Evolutionary conservation across 2,329 filamentous ascomycete genomes (phyloP), one percentile per base, ranked within the genome.

Genomic region (Zarea fungicola): DNA sequence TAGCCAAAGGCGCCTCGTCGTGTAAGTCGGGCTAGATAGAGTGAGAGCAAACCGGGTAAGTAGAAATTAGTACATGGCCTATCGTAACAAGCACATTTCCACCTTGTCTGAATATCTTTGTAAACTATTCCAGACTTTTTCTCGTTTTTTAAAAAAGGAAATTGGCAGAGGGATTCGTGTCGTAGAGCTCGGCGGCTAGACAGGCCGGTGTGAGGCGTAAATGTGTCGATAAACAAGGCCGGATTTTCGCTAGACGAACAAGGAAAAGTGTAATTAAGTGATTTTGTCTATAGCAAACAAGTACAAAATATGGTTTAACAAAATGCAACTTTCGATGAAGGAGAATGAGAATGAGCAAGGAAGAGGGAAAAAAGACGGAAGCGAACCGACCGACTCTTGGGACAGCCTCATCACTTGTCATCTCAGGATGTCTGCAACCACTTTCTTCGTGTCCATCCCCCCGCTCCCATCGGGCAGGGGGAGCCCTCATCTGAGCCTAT

Each of bases 401-500:
- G 28, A 8, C 28, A n/a, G n/a, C n/a, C n/a, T n/a, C n/a, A n/a
- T n/a, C n/a, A n/a, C n/a, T n/a, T n/a, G n/a, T n/a, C n/a, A n/a
- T n/a, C n/a, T n/a, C n/a, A n/a, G n/a, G n/a, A n/a, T n/a, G n/a
- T n/a, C n/a, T n/a, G n/a, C n/a, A n/a, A n/a, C n/a, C n/a, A n/a
- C 14, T 29, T 29, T 29, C 28, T 8, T 29, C 28, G 28, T 8
- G 8, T 8, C 14, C 7, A 8, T 8, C 8, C 14, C 28, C 28
- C 14, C 8, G 28, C 7, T 8, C 28, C 28, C 8, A 29, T 14
- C 8, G 14, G 28, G 28, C 8, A 14, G 28, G 28, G 28, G 14
- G 31, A n/a, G 31, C 44, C 35, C 44, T 32, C 36, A 28, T 26
- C 21, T 48, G 35, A 48, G 36, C 44, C 44, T 48, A 48, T 48